Base-by-base conservation (phyloP, 129 eudicot genomes). In the Sambucus nigra region DNA sequence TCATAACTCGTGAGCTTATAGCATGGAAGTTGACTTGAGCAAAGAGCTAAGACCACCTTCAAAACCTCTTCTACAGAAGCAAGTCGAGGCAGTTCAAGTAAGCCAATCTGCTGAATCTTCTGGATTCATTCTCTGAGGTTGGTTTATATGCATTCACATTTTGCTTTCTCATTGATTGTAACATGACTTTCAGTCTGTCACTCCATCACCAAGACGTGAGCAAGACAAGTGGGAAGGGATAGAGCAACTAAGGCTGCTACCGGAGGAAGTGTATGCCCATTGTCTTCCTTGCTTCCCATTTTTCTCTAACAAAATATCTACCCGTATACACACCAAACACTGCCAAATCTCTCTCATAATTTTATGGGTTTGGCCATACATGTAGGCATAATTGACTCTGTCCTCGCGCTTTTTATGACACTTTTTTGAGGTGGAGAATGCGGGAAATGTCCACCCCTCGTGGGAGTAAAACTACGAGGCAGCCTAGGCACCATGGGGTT, bases 161-260 rank as follows among this genome's bases (percentile, higher is more conserved):
- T 59, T 47, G 19, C 41, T 42, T 29, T 25, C 4, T 62, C 33
- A 57, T 41, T 53, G 12, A 3, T 51, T 47, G 19, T 62, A 48
- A 67, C 13, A 46, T 64, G 54, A 54, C 69, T 53, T 61, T 40
- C 70, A 86, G 99, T 47, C 44, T n/a, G n/a, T n/a, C n/a, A n/a
- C 88, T 29, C 95, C 95, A 51, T 94, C 99, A 19, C 86, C 99
- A 55, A 74, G 94, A 7, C 79, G 84, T 10, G 99, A 92, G 72
- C 89, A 70, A 62, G 87, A 92, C 19, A 92, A 82, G 73, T 92
- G 99, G 99, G n/a, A n/a, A n/a, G n/a, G n/a, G 91, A 77, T 41
- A 75, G 87, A 77, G 99, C 99, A 61, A 31, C 83, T 46, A 86
- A 86, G 76, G 95, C 87, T 32, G 87, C 99, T 61, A 86, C 95